A percentile compares a stretch with the other conserved stretches of the same genome.
Evolutionary conservation across 257 asterid genomes (phyloP).

Genomic region (Cinchona pubescens): DNA sequence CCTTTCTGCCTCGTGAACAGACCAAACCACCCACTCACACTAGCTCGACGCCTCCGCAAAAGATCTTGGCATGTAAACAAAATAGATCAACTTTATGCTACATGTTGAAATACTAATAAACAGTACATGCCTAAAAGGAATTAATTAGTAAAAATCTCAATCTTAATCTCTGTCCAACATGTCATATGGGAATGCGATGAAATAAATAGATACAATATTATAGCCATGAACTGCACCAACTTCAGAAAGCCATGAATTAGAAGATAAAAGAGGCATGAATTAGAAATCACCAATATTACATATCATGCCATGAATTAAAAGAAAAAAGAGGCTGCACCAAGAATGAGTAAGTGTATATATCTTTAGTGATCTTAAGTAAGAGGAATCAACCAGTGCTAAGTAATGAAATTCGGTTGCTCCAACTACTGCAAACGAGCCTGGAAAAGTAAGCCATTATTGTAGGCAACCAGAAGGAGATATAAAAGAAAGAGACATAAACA

Average conservation of each 20-base stretch:
- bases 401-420: not conserved
- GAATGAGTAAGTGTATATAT: not conserved
- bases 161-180: not conserved
- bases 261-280: not conserved
- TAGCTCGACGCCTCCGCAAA: not conserved
- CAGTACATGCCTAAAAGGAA: not conserved
- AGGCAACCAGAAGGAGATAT: not conserved
- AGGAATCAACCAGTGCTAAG: slow-evolving; percentile 5
- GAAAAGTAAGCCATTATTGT: not conserved
- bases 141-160: not conserved
- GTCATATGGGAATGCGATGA: not conserved
- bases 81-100: not conserved
- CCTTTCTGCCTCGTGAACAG: not conserved
- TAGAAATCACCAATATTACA: not conserved
- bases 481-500: not conserved
- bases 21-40: not conserved
- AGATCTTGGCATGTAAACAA: not conserved
- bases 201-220: slow-evolving; percentile 6
- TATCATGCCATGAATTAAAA: not conserved
- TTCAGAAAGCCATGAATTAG: slow-evolving; percentile 2
- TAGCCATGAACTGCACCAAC: slow-evolving; percentile 9
- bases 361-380: not conserved
- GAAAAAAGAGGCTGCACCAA: not conserved
- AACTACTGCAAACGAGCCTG: not conserved
- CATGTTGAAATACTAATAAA: not conserved